Evolutionary conservation across 2,329 filamentous ascomycete genomes (phyloP), one percentile per base, ranked within the genome.

Genomic region (Sporothrix brunneoviolacea): DNA sequence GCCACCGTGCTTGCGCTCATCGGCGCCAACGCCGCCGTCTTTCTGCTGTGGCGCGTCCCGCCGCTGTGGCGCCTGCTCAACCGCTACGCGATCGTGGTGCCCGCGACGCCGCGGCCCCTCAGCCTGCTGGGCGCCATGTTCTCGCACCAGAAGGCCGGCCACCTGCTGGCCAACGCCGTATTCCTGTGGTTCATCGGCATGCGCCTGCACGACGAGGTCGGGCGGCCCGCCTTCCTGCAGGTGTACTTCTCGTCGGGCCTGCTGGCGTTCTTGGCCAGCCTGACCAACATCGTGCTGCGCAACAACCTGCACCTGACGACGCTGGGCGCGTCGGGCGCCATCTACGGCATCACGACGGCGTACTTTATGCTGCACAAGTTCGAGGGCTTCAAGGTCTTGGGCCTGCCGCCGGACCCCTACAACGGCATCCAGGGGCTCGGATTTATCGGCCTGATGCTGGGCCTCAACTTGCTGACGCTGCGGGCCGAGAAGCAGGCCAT

Each of bases 121-220:
- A 76, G 77, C 55, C 65, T 87, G 54, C 60, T 91, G 24, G 79
- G 80, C 30, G 79, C 80, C 57, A 69, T 79, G 44, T 87, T 90
- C 68, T 86, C 82, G 18, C 88, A 93, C 68, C 78, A 85, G 48
- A 68, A 65, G 3, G 57, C 82, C 16, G 60, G 65, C 41, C 88
- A 93, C 64, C 63, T 87, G 33, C 53, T 72, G 21, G 62, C 73
- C 37, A 91, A 91, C 66, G 82, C 87, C 77, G 58, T 75, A 8
- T 69, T 77, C 36, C 70, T 91, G 4, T 83, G 75, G 70, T 70
- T 87, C 60, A 71, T 89, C 16, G 88, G 86, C 21, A 76, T 76
- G 9, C 71, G 75, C 2, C 70, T 88, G 30, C 83, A 88, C 65
- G 82, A 88, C 54, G 83, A 88, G 58, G 68, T 88, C 22, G 85